Percentiles rank a stretch among this genome's conserved stretches.
Evolutionary conservation across 1,284 basidiomycete genomes (phyloP).

Genomic region (Boletus semigastroideus): DNA sequence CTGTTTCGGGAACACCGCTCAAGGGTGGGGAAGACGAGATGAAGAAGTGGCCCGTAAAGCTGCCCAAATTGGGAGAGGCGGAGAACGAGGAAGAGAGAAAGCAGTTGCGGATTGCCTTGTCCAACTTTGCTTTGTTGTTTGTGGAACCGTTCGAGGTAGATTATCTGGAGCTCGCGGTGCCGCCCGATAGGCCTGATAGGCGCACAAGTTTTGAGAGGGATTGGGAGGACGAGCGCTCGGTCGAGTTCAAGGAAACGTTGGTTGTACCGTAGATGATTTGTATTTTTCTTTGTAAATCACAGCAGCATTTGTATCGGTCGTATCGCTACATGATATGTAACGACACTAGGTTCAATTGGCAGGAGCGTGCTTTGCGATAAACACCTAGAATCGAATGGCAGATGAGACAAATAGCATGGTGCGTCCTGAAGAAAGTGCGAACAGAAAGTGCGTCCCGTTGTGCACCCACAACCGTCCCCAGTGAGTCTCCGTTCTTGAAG

Average conservation of each 20-base stretch:
- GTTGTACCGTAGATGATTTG: slow-evolving; percentile 49
- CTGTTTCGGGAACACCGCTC: slow-evolving; percentile 53
- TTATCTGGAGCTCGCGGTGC: slow-evolving; percentile 53
- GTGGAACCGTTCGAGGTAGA: slow-evolving; percentile 66
- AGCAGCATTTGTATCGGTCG: no score
- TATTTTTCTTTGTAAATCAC: no score
- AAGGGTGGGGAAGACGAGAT: slow-evolving; percentile 50
- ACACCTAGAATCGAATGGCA: neutral
- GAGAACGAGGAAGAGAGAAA: slow-evolving; percentile 40
- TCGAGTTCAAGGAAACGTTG: slow-evolving; percentile 52
- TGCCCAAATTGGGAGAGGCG: slow-evolving; percentile 44
- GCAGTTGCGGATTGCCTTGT: slow-evolving; percentile 50
- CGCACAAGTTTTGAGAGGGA: slow-evolving; percentile 50
- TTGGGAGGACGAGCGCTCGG: slow-evolving; percentile 28
- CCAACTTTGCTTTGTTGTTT: slow-evolving; percentile 63
- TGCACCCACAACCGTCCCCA: slow-evolving; percentile 5
- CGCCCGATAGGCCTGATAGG: slow-evolving; percentile 56
- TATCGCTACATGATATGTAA: neutral
- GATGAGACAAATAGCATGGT: neutral
- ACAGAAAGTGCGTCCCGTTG: slow-evolving; percentile 2
- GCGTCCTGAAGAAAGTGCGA: neutral
- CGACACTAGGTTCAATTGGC: neutral
- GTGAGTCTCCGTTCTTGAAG: slow-evolving; percentile 13
- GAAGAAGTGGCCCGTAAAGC: slow-evolving; percentile 52
- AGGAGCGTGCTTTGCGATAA: slow-evolving; percentile 12